Conservation (phyloP, 2,329 filamentous ascomycete genomes). For the Neodidymelliopsis sp. region DNA sequence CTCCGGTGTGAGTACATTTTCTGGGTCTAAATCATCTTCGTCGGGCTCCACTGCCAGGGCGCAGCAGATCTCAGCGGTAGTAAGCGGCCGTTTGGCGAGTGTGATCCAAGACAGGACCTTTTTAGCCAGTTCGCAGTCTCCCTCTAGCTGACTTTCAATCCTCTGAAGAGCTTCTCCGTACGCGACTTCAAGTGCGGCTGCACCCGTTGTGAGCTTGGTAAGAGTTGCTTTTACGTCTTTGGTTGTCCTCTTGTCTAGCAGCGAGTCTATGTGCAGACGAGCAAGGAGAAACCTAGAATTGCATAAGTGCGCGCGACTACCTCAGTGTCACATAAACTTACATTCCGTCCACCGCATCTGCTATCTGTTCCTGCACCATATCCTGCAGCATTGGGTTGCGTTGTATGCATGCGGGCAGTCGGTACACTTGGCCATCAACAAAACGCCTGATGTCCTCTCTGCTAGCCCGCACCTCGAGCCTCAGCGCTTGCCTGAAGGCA, state of each 20-base stretch:
- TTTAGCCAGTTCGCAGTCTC: slow-evolving; percentile 47
- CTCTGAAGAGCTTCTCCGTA: slow-evolving; percentile 30
- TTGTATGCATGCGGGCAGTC: slow-evolving; percentile 27
- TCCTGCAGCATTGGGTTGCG: slow-evolving; percentile 20
- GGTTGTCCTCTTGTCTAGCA: slow-evolving; percentile 14
- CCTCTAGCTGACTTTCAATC: slow-evolving; percentile 50
- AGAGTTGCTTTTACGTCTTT: slow-evolving; percentile 12
- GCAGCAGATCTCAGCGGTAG: slow-evolving; percentile 20
- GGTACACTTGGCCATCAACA: slow-evolving; percentile 23
- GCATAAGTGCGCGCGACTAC: slow-evolving; percentile 3
- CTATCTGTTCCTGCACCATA: slow-evolving; percentile 24
- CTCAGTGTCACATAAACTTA: slow-evolving; percentile 9
- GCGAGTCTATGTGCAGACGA: slow-evolving; percentile 18
- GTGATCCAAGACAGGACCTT: slow-evolving; percentile 23
- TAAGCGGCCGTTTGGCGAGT: slow-evolving; percentile 23
- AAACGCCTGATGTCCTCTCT: slow-evolving; percentile 28
- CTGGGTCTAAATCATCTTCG: slow-evolving; percentile 13
- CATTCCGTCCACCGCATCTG: slow-evolving; percentile 34
- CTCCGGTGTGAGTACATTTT: slow-evolving; percentile 17
- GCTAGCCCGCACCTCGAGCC: slow-evolving; percentile 31
- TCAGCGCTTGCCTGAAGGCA: slow-evolving; percentile 12
- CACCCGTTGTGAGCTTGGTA: slow-evolving; percentile 6
- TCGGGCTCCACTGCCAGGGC: slow-evolving; percentile 22
- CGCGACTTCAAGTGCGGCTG: slow-evolving; percentile 8
- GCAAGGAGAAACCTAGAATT: slow-evolving; percentile 22